These are phyloP conservation scores for Tetracladium marchalianum DNA, from an alignment of 495 filamentous ascomycete species.

Conservation along the genomic window DNA sequence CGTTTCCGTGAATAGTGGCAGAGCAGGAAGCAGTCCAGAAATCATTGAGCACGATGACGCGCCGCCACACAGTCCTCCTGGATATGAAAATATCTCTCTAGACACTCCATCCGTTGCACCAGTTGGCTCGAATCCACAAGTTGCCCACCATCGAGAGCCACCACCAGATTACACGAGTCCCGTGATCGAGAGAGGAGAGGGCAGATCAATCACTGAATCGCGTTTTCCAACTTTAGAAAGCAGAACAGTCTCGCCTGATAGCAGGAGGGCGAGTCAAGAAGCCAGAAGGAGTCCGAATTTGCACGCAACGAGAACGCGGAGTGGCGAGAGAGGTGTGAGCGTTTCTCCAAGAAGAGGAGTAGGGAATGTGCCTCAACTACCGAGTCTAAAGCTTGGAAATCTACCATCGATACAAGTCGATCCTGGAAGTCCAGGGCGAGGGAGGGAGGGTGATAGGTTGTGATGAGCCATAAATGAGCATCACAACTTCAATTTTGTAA, in stretches of 20 bases:
- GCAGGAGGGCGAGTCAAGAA: conserved; percentile 4
- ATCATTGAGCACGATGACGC: conserved; percentile 29
- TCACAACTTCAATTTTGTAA: not conserved
- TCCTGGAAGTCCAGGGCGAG: conserved; percentile 22
- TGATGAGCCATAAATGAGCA: not conserved
- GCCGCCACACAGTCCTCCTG: conserved; percentile 34
- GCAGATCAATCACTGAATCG: conserved; percentile 1
- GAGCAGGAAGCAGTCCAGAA: conserved; percentile 20
- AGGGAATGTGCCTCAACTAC: conserved; percentile 29
- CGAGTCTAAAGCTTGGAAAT: conserved; percentile 30
- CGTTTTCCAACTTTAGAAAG: conserved; percentile 12
- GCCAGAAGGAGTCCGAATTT: conserved; percentile 6
- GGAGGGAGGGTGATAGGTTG: conserved; percentile 1
- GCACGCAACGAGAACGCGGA: conserved; percentile 6
- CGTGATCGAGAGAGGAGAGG: conserved; percentile 16
- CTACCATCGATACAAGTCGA: conserved; percentile 44
- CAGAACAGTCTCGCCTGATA: conserved; percentile 2
- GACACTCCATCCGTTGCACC: conserved; percentile 21
- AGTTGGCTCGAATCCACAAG: not conserved
- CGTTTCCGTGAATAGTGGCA: not conserved
- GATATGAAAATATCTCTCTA: conserved; percentile 45
- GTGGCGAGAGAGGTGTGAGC: conserved; percentile 3
- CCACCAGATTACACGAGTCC: conserved; percentile 40
- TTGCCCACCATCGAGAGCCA: conserved; percentile 24
- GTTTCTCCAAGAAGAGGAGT: conserved; percentile 17